These are phyloP conservation scores for Dactylellina haptotyla DNA, from an alignment of 2,329 filamentous ascomycete genomes.

Conservation along the genomic window DNA sequence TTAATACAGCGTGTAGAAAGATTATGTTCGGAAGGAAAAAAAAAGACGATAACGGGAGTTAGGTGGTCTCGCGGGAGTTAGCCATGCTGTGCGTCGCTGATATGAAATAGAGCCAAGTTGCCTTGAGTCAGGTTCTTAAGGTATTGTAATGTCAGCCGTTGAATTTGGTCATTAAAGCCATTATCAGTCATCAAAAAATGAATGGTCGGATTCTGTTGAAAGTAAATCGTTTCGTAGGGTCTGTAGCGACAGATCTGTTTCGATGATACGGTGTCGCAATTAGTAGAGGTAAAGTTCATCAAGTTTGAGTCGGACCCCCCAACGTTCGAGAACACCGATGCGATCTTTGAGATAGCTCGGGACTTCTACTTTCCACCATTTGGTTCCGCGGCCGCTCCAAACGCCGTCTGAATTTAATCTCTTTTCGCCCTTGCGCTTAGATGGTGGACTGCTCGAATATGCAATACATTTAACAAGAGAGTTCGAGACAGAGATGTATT, in stretches of 20 bases:
- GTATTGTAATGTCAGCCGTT: slow-evolving; percentile 37
- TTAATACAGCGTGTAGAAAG: neutral
- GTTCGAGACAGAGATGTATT: slow-evolving; percentile 48
- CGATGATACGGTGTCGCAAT: too few relatives aligned
- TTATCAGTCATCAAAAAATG: slow-evolving; percentile 36
- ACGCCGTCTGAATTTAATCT: slow-evolving; percentile 44
- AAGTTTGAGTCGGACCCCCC: slow-evolving; percentile 50
- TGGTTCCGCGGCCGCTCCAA: slow-evolving; percentile 50
- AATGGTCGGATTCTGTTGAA: too few relatives aligned
- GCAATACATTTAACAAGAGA: slow-evolving; percentile 53
- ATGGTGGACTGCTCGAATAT: slow-evolving; percentile 42
- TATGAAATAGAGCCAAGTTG: slow-evolving; percentile 50
- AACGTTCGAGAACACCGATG: slow-evolving; percentile 47
- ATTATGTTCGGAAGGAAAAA: slow-evolving; percentile 21
- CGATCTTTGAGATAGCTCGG: slow-evolving; percentile 46
- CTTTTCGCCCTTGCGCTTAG: slow-evolving; percentile 47
- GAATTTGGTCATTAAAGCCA: slow-evolving; percentile 36
- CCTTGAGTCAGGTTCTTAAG: slow-evolving; percentile 49
- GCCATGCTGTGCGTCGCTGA: slow-evolving; percentile 37
- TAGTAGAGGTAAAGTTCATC: slow-evolving; percentile 54
- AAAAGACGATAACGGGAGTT: slow-evolving; percentile 6
- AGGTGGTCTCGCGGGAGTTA: neutral
- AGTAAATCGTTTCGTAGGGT: too few relatives aligned
- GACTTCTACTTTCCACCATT: slow-evolving; percentile 52
- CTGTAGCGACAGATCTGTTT: too few relatives aligned